Percentiles rank a stretch among this genome's conserved stretches.
These are phyloP conservation scores for Mycena haematopus DNA, from an alignment of 768 basidiomycete genomes.

Conservation along the genomic window DNA sequence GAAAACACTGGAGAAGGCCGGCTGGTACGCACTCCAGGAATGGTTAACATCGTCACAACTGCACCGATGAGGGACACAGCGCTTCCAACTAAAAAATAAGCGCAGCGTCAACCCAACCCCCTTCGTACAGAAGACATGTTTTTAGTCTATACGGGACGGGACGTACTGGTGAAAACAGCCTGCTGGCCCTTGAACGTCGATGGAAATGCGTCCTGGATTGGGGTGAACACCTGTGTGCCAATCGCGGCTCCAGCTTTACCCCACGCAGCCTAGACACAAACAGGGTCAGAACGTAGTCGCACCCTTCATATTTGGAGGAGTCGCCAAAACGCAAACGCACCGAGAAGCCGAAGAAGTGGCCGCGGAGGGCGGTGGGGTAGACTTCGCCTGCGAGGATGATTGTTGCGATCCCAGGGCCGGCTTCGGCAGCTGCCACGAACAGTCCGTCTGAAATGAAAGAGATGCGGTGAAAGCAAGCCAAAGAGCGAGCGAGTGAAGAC, in stretches of 20 bases:
- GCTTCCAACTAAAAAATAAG: not conserved
- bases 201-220: not conserved
- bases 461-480: too few species aligned
- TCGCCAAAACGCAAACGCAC: not conserved
- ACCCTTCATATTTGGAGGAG: not conserved
- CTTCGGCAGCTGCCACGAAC: not conserved
- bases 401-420: slow-evolving; percentile 1
- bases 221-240: not conserved
- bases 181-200: not conserved
- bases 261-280: not conserved
- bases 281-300: too few species aligned
- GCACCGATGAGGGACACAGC: not conserved
- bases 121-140: not conserved
- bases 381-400: not conserved
- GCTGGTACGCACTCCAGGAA: not conserved
- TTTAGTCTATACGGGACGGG: not conserved
- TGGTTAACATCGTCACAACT: not conserved
- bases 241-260: not conserved
- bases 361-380: not conserved
- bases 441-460: not conserved
- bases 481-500: not conserved
- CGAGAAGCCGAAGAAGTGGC: not conserved
- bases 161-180: not conserved
- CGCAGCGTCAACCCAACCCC: not conserved
- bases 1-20: not conserved